Evolutionary conservation across 345 rosid species (phyloP), one percentile per base, ranked within the genome.

Genomic region (Sisymbrium altissimum): DNA sequence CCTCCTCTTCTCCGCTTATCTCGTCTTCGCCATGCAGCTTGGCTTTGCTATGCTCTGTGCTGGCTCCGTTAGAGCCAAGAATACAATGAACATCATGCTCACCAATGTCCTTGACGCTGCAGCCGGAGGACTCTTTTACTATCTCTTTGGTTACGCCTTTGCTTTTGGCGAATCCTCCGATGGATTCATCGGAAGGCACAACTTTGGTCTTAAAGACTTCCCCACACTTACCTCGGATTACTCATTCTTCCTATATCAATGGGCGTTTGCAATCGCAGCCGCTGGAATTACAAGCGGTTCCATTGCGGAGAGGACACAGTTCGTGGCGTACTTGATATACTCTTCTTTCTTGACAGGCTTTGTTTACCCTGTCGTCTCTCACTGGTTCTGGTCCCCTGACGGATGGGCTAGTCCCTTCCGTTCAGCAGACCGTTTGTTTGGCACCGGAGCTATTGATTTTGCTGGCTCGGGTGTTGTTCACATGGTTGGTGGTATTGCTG

Each of bases 1-100:
- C 81, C 96, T 93, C 36, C 90, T 93, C 72, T 93, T 93, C 92
- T 93, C 98, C 0, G 96, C 97, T 39, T 93, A 93, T 77, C 88
- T 93, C 4, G 97, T 90, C 62, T 93, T 93, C 79, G 81, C 97
- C 44, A 93, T 93, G 98, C 98, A 93, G 69, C 87, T 93, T 0
- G 97, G 98, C 56, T 93, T 93, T 46, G 98, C 97, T 73, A 93
- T 93, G 97, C 93, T 93, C 32, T 93, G 98, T 61, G 98, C 98
- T 23, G 98, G 98, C 3, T 93, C 98, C 39, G 98, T 93, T 15
- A 85, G 97, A 15, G 93, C 96, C 66, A 93, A 93, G 71, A 90
- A 90, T 81, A 88, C 98, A 41, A 90, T 90, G 97, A 93, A 90
- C 84, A 93, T 93, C 79, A 93, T 93, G 98, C 89, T 93, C 43